Conservation (phyloP, 2,329 filamentous ascomycete genomes). For the Nigrospora osmanthi region DNA sequence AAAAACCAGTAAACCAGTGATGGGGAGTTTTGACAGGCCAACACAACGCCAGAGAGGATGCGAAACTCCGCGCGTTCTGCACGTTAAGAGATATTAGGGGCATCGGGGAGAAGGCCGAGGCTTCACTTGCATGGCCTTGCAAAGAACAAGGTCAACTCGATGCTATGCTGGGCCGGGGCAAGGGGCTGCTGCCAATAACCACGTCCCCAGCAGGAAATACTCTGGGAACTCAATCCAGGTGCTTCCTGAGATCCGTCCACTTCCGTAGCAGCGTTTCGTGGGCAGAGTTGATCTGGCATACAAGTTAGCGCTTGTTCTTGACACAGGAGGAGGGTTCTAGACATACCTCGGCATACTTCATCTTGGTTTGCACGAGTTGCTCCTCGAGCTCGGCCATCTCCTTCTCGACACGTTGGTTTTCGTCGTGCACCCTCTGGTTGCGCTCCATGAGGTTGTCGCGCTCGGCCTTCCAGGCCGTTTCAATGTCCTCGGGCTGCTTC, state of each 20-base stretch:
- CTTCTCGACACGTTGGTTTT: slow-evolving; percentile 83
- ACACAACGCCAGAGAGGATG: not conserved
- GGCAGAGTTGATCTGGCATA: slow-evolving; percentile 54
- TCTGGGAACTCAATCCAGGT: slow-evolving; percentile 33
- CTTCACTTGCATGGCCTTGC: not conserved
- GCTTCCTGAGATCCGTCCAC: slow-evolving; percentile 65
- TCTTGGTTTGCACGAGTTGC: slow-evolving; percentile 85
- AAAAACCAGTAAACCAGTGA: not conserved
- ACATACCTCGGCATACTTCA: slow-evolving; percentile 89
- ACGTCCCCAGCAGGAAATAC: slow-evolving; percentile 4
- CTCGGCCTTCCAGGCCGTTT: slow-evolving; percentile 71
- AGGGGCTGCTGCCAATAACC: not conserved
- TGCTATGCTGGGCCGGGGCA: not conserved
- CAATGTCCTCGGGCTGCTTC: slow-evolving; percentile 81
- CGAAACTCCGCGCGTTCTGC: too few relatives aligned
- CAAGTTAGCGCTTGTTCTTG: not conserved
- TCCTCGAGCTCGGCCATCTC: slow-evolving; percentile 88
- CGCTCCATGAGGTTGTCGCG: slow-evolving; percentile 88
- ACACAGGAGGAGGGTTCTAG: not conserved
- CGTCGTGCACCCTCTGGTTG: slow-evolving; percentile 88
- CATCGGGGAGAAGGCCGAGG: not conserved
- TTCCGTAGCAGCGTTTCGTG: slow-evolving; percentile 69
- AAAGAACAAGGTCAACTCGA: not conserved
- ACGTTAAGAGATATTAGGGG: too few relatives aligned
- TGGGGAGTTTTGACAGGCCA: not conserved